Evolutionary conservation across 176 grass and related monocot species (phyloP).

Genomic region (Oryza brachyantha): DNA sequence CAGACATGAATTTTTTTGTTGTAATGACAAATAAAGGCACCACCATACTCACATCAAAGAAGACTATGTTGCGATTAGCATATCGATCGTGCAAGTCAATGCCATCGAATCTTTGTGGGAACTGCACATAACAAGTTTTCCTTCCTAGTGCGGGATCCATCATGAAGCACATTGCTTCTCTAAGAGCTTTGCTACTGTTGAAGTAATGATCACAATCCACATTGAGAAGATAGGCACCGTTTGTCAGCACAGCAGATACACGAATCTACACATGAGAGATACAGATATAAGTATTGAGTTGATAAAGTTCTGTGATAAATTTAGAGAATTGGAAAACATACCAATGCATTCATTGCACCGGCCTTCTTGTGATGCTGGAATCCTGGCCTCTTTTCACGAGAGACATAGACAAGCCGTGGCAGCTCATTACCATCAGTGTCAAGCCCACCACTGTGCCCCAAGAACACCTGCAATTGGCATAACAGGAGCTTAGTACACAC

Average conservation of each 20-base stretch:
- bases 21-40: neutral
- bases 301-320: conserved; percentile 12
- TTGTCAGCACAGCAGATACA: conserved; percentile 95
- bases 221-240: conserved; percentile 99
- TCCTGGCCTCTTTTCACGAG: conserved; percentile 99
- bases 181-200: conserved; percentile 99
- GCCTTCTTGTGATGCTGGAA: conserved; percentile 99
- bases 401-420: conserved; percentile 96
- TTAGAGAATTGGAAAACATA: conserved; percentile 33
- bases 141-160: conserved; percentile 92
- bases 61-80: conserved; percentile 99
- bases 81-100: conserved; percentile 99
- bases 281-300: conserved; percentile 25
- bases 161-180: conserved; percentile 99
- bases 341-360: conserved; percentile 99
- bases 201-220: conserved; percentile 99
- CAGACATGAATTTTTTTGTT: neutral
- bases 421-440: conserved; percentile 98
- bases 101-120: conserved; percentile 99
- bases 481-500: conserved; percentile 21
- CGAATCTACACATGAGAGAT: conserved; percentile 69
- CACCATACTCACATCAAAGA: conserved; percentile 87
- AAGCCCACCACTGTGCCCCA: conserved; percentile 97
- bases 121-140: conserved; percentile 99
- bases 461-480: conserved; percentile 71